Percentiles rank a stretch among this genome's conserved stretches.
phyloP scores from a whole-genome alignment of 805 yeast genomes.

The Schizosaccharomyces japonicus region DNA sequence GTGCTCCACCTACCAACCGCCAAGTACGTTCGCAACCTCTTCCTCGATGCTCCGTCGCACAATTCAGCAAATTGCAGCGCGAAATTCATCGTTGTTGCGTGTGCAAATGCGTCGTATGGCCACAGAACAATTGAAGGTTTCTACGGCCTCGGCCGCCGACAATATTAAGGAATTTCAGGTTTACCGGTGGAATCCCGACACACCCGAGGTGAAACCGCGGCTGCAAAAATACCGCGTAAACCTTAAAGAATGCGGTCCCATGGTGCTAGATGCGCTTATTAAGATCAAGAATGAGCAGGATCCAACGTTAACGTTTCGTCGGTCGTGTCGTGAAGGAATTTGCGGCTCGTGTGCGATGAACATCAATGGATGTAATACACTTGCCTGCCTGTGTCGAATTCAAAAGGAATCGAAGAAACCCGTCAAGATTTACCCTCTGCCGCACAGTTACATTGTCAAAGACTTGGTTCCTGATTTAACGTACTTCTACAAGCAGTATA shows the following conservation, averaged over 20 bases:
- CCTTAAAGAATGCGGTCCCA: slow-evolving; percentile 83
- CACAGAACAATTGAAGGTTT: not conserved
- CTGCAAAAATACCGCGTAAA: slow-evolving; percentile 68
- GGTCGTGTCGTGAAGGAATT: slow-evolving; percentile 97
- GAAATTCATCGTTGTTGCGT: not conserved
- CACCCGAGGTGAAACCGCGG: slow-evolving; percentile 74
- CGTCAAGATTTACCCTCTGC: slow-evolving; percentile 80
- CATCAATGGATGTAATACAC: slow-evolving; percentile 89
- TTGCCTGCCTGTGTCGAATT: slow-evolving; percentile 88
- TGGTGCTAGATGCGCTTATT: slow-evolving; percentile 84
- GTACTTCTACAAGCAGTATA: slow-evolving; percentile 92
- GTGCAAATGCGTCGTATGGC: not conserved
- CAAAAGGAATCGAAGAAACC: slow-evolving; percentile 62
- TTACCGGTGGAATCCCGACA: slow-evolving; percentile 96
- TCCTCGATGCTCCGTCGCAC: not conserved
- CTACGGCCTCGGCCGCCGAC: not conserved
- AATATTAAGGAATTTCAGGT: slow-evolving; percentile 59
- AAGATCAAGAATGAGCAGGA: slow-evolving; percentile 95
- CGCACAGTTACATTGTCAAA: slow-evolving; percentile 93
- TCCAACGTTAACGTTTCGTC: slow-evolving; percentile 80
- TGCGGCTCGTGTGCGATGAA: slow-evolving; percentile 99
- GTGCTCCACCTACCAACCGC: slow-evolving; percentile 1
- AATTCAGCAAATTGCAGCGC: not conserved
- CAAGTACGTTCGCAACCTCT: not conserved
- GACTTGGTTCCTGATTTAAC: slow-evolving; percentile 96